Base-by-base conservation (phyloP, 2,329 filamentous ascomycete genomes). In the Lachnellula arida region DNA sequence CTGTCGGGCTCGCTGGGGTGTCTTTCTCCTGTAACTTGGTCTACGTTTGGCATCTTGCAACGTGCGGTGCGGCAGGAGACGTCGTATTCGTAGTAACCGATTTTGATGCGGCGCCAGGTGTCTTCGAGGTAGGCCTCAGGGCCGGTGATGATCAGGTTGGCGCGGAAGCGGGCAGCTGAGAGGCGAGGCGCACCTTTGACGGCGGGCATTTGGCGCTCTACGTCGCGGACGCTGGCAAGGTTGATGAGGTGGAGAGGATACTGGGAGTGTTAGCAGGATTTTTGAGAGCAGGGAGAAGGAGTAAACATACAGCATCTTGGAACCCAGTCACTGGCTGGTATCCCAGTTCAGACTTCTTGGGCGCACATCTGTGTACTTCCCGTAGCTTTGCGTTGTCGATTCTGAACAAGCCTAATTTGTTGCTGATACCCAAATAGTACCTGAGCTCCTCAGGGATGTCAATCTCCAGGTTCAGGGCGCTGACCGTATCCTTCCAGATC, bases 171-270 rank as follows among this genome's bases (percentile, higher is more conserved):
- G 15, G 80, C 73, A 8, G 81, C 80, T 54, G 86, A 82, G 0
- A 91, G 75, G 28, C 77, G 72, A 28, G 76, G 74, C 17, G 80
- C 67, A 6, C 66, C 65, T 23, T 76, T 72, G 49, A 78, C 77
- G 61, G 77, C 78, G 1, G 78, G 75, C 7, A 89, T 76, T 47
- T 80, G 74, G 2, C 74, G 71, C 57, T 84, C 81, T 25, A 89
- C 76, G 49, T 84, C 78, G 49, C 80, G 79, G 22, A 90, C 75
- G 60, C 84, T 88, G 46, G 78, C 77, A 17, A 90, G 69, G 62
- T 82, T 89, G 51, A 89, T 72, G 43, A 91, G 72, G 61, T 89
- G 84, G 15, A 91, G 73, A 1, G 88, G 86, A 67, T 88, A 90
- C 81, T 87, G 22, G 42, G n/a, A 17, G 12, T 32, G 39, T 70